Evolutionary conservation across 1,139 yeast species (phyloP).

Genomic region (Geotrichum fermentans): DNA sequence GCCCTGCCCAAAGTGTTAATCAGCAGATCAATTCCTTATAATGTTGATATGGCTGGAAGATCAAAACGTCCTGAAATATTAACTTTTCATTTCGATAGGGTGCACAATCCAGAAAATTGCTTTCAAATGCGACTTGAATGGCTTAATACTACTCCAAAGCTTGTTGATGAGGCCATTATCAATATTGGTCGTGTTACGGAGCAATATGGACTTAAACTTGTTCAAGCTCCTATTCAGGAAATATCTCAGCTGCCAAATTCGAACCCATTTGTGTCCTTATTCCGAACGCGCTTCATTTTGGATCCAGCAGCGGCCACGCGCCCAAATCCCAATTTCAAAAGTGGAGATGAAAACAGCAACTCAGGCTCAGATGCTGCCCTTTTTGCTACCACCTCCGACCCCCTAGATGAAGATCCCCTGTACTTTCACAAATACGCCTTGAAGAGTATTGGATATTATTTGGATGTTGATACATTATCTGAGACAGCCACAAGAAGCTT

Average conservation of each 20-base stretch:
- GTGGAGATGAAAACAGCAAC: background rate
- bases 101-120: slow-evolving; percentile 93
- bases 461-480: slow-evolving; percentile 66
- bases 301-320: slow-evolving; percentile 9
- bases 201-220: slow-evolving; percentile 75
- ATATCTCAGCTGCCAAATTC: slow-evolving; percentile 66
- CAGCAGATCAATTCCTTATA: slow-evolving; percentile 60
- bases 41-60: slow-evolving; percentile 64
- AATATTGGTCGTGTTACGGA: slow-evolving; percentile 81
- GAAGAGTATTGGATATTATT: slow-evolving; percentile 63
- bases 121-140: slow-evolving; percentile 89
- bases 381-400: background rate
- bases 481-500: slow-evolving; percentile 36
- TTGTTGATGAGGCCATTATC: slow-evolving; percentile 82
- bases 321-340: background rate
- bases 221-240: slow-evolving; percentile 93
- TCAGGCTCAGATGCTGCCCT: background rate
- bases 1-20: slow-evolving; percentile 41
- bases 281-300: slow-evolving; percentile 51
- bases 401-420: slow-evolving; percentile 42
- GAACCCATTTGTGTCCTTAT: slow-evolving; percentile 86
- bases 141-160: slow-evolving; percentile 83
- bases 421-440: slow-evolving; percentile 62
- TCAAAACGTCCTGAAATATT: slow-evolving; percentile 76
- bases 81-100: slow-evolving; percentile 82